phyloP scores from a whole-genome alignment of 2,329 filamentous ascomycete genomes.

The Aspergillus melleus region DNA sequence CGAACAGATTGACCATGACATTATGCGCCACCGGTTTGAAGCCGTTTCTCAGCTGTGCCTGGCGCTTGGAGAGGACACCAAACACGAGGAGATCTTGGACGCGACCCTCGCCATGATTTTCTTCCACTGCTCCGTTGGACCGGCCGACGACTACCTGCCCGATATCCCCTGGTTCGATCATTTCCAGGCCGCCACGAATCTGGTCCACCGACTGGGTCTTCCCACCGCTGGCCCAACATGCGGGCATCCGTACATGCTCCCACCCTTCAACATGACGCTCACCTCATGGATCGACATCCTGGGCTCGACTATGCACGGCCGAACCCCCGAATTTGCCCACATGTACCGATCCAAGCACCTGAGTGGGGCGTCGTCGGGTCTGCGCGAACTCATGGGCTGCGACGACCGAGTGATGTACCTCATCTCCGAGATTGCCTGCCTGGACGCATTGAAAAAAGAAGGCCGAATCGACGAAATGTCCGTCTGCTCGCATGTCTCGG shows the following conservation, averaged over 20 bases:
- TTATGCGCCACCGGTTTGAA: conserved; percentile 87
- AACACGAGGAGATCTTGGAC: conserved; percentile 87
- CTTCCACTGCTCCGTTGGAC: conserved; percentile 89
- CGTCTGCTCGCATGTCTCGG: conserved; percentile 84
- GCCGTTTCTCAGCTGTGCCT: conserved; percentile 85
- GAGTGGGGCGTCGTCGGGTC: conserved; percentile 63
- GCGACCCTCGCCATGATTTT: conserved; percentile 93
- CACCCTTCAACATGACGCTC: conserved; percentile 88
- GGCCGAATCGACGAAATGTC: conserved; percentile 78
- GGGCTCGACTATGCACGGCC: conserved; percentile 86
- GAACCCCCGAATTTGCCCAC: conserved; percentile 84
- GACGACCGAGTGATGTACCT: conserved; percentile 97
- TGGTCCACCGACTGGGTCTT: conserved; percentile 83
- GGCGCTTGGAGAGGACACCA: conserved; percentile 73
- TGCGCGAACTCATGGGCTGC: conserved; percentile 94
- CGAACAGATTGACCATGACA: conserved; percentile 82
- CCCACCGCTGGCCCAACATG: conserved; percentile 65
- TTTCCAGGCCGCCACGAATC: conserved; percentile 83
- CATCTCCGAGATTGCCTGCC: conserved; percentile 94
- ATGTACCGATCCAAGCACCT: conserved; percentile 95
- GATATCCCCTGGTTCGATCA: conserved; percentile 98
- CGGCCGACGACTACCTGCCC: conserved; percentile 77
- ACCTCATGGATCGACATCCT: conserved; percentile 97
- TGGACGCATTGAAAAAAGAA: conserved; percentile 81
- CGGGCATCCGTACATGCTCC: conserved; percentile 60